Evolutionary conservation across 2,329 filamentous ascomycete species (phyloP), one percentile per base, ranked within the genome.

Genomic region (Cylindrodendrum hubeiense): DNA sequence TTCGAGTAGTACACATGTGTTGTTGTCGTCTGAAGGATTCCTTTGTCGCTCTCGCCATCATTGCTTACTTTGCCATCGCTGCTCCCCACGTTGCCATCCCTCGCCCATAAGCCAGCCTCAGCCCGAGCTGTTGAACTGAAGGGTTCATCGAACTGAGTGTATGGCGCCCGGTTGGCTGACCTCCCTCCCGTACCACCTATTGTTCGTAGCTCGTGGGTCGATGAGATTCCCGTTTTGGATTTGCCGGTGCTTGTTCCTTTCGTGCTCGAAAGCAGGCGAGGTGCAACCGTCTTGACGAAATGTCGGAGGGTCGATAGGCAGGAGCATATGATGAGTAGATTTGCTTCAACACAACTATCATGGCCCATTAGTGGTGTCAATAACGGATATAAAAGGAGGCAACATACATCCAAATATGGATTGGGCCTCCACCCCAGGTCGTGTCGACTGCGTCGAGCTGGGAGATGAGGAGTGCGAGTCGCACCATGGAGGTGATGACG

Each of bases 241-340:
- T 26, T 37, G 50, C 50, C 21, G 8, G 50, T 53, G 33, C 50
- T 26, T 9, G 33, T 41, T 22, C 50, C 50, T 26, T 21, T 53
- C 21, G 50, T 15, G 50, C 33, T 53, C n/a, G 50, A 53, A 12
- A 53, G 33, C 8, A 53, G 34, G 19, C 21, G 50, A 15, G 44
- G 46, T 41, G 56, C 44, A 21, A 49, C 34, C 5, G 56, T 59
- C 28, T 71, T 68, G 43, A 79, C 71, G 68, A 80, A 80, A 24
- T 74, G 75, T 41, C 77, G 75, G 15, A 80, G 56, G 4, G 79
- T 80, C 2, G 79, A 77, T 57, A 81, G 74, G 62, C 77, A 80
- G 51, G 75, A 78, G 70, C 79, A 81, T 58, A 81, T 78, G 63
- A 81, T 70, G 33, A 80, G 74, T 2, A 81, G 71, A 58, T 81